phyloP scores from a whole-genome alignment of 140 eudicot genomes.

The Flaveria floridana region DNA sequence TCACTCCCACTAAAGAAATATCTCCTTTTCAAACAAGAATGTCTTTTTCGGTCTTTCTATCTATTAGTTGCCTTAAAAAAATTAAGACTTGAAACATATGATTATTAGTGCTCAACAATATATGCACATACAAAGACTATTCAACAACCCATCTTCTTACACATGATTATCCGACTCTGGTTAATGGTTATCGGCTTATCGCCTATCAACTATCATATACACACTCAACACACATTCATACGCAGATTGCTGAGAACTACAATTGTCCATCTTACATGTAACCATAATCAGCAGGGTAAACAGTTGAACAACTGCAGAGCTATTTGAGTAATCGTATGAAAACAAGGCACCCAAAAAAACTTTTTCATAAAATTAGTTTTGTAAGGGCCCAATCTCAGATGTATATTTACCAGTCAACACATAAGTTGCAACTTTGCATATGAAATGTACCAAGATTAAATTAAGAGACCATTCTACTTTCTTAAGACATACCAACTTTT shows the following conservation, averaged over 20 bases:
- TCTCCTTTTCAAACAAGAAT: neutral
- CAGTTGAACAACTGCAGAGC: neutral
- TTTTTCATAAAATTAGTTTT: neutral
- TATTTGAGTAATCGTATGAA: neutral
- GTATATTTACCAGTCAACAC: neutral
- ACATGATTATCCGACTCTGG: neutral
- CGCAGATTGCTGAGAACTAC: neutral
- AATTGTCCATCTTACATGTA: neutral
- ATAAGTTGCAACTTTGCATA: neutral
- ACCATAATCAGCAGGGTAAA: neutral
- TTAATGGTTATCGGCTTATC: neutral
- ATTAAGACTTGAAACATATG: neutral
- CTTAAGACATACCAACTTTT: constrained; percentile 52
- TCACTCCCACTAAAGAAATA: neutral
- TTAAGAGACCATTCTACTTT: neutral
- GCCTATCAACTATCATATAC: neutral
- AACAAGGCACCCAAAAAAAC: neutral
- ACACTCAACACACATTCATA: neutral
- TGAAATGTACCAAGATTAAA: neutral
- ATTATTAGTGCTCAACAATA: neutral
- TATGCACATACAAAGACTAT: neutral
- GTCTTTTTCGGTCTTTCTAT: neutral
- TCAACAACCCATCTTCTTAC: neutral
- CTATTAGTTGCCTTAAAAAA: neutral
- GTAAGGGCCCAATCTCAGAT: neutral